Conservation (phyloP, 768 basidiomycete species). For the Cystofilobasidium bisporidii region DNA sequence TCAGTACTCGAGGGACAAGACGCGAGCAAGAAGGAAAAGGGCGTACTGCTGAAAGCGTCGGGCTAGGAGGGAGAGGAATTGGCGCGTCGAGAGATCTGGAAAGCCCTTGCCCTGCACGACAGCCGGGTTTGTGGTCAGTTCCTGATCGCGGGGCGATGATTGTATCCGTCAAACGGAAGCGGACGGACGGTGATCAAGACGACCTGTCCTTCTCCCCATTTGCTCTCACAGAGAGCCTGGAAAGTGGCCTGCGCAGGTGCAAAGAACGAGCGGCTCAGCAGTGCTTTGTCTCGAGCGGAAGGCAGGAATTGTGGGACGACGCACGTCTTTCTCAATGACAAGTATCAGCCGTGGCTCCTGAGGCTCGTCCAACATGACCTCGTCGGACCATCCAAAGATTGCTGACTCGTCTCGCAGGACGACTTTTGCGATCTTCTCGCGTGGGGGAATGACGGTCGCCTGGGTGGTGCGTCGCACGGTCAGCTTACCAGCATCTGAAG, state of each 20-base stretch:
- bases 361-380: neutral
- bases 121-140: neutral
- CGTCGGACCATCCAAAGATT: too few species aligned
- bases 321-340: conserved; percentile 86
- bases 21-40: too few species aligned
- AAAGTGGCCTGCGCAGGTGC: conserved; percentile 93
- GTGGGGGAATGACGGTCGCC: conserved; percentile 14
- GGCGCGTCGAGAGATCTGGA: conserved; percentile 83
- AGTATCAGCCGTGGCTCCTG: conserved; percentile 61
- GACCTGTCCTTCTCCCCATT: conserved; percentile 58
- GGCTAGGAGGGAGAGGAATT: conserved; percentile 65
- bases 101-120: conserved; percentile 80
- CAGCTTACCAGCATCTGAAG: too few species aligned
- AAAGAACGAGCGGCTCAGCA: neutral
- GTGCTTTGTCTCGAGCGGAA: neutral
- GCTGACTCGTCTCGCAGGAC: too few species aligned
- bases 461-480: too few species aligned
- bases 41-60: conserved; percentile 56
- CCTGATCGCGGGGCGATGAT: too few species aligned
- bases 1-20: too few species aligned
- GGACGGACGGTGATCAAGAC: conserved; percentile 64
- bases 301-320: conserved; percentile 26
- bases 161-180: neutral
- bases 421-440: neutral
- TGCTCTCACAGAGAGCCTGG: conserved; percentile 62